Base-by-base conservation (phyloP, 2,329 filamentous ascomycete genomes). In the Parastagonospora nodorum region DNA sequence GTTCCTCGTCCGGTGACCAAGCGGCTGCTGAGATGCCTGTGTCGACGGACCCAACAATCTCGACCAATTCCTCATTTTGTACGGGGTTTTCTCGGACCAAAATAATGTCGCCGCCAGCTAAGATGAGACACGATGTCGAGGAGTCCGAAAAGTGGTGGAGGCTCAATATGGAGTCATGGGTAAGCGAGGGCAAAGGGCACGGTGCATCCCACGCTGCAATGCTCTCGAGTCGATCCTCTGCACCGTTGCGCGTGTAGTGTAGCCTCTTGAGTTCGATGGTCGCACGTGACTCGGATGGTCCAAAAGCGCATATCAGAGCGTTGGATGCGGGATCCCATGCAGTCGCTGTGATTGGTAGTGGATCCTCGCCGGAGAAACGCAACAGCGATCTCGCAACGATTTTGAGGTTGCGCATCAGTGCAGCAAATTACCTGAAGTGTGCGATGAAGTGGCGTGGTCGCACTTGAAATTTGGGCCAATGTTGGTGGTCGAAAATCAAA, bases 1-100 rank as follows among this genome's bases (percentile, higher is more conserved):
- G 80, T 71, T 97, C 93, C 68, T 97, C 93, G 67, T 99, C 94
- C 2, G 92, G 92, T 33, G 93, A 96, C 94, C 94, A 99, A 60
- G 85, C 84, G 12, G 92, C 93, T 12, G 92, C 91, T 19, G 87
- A 84, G 63, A 99, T 96, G 19, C 93, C 94, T 51, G 88, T 89
- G 75, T 97, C 92, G 32, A 99, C 90, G 30, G 92, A 95, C 38
- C 94, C 94, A 57, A 97, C 86, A 62, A 99, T 97, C 74, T 97
- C 94, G 62, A 99, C 92, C 62, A 89, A 86, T 32, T 92, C 89
- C 71, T 89, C 85, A 52, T 82, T 85, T 5, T 80, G 77, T 29
- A 81, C 70, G 37, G 85, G 81, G 35, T 87, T 83, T 69, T 97
- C 91, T 59, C 88, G 84, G 27, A 97, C 88, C 44, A 92, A 82